These are phyloP conservation scores for Bondarzewia mesenterica DNA, from an alignment of 1,284 basidiomycete genomes.

Conservation along the genomic window DNA sequence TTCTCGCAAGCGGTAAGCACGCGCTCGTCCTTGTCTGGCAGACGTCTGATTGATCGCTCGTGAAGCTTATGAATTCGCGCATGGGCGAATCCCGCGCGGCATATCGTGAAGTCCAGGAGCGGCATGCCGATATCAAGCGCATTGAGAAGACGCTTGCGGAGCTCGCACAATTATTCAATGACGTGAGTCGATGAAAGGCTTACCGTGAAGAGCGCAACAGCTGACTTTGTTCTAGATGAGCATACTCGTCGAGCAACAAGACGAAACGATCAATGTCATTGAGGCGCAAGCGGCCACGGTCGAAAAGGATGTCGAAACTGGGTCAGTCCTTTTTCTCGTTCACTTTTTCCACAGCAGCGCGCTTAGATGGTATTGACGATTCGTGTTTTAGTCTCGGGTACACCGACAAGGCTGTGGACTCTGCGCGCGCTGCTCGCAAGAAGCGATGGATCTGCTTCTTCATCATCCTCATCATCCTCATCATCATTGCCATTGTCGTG, in stretches of 20 bases:
- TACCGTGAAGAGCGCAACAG: background rate
- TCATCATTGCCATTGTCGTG: conserved; percentile 56
- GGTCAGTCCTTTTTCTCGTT: conserved; percentile 41
- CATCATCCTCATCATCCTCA: conserved; percentile 45
- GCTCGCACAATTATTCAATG: conserved; percentile 93
- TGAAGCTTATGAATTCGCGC: conserved; percentile 80
- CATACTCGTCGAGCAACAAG: conserved; percentile 89
- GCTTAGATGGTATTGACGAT: conserved; percentile 5
- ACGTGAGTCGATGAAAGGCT: conserved; percentile 40
- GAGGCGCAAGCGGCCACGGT: conserved; percentile 68
- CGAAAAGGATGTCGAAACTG: conserved; percentile 75
- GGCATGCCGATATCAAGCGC: conserved; percentile 92
- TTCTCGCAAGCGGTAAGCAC: conserved; percentile 86
- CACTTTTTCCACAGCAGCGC: too few relatives aligned
- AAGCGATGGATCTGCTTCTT: conserved; percentile 93
- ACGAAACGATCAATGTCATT: conserved; percentile 77
- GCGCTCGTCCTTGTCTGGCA: background rate
- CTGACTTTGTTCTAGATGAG: conserved; percentile 51
- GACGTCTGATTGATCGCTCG: background rate
- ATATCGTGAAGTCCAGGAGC: conserved; percentile 92
- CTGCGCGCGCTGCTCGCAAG: conserved; percentile 84
- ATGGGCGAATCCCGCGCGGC: conserved; percentile 88
- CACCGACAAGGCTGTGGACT: conserved; percentile 80
- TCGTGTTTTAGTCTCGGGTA: conserved; percentile 74
- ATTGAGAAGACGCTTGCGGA: conserved; percentile 92